phyloP scores from a whole-genome alignment of 805 yeast genomes.

The Metschnikowia peoriensis region DNA sequence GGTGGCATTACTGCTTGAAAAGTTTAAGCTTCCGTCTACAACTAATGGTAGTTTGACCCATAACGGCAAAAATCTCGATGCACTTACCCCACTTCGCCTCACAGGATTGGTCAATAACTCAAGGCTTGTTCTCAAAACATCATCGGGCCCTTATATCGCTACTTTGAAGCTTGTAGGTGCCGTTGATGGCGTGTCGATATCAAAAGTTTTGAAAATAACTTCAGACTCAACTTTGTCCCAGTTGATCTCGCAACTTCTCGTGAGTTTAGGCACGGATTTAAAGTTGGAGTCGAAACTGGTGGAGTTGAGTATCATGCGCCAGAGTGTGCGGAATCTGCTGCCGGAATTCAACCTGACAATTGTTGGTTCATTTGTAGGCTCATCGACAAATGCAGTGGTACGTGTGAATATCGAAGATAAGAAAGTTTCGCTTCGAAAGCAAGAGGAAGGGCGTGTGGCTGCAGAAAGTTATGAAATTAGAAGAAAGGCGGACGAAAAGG shows the following conservation, averaged over 20 bases:
- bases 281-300: slow-evolving; percentile 22
- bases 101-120: slow-evolving; percentile 34
- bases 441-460: neutral
- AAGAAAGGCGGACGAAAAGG: neutral
- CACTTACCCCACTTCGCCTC: slow-evolving; percentile 31
- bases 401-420: slow-evolving; percentile 12
- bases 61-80: slow-evolving; percentile 32
- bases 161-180: slow-evolving; percentile 12
- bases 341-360: slow-evolving; percentile 4
- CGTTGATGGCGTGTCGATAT: slow-evolving; percentile 3
- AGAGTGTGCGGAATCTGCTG: slow-evolving; percentile 4
- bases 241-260: slow-evolving; percentile 3
- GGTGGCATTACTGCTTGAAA: slow-evolving; percentile 20
- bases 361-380: slow-evolving; percentile 16
- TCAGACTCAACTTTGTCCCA: slow-evolving; percentile 5
- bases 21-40: slow-evolving; percentile 24
- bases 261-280: slow-evolving; percentile 8
- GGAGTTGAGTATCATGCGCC: slow-evolving; percentile 14
- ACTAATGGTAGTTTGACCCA: slow-evolving; percentile 25
- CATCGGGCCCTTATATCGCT: neutral
- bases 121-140: slow-evolving; percentile 23
- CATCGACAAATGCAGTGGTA: slow-evolving; percentile 16
- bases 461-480: neutral
- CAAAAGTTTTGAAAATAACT: slow-evolving; percentile 9
- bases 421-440: neutral